A percentile compares a stretch with the other conserved stretches of the same genome.
Evolutionary conservation across 495 filamentous ascomycete species (phyloP).

Genomic region (Penicillium ochrochloron): DNA sequence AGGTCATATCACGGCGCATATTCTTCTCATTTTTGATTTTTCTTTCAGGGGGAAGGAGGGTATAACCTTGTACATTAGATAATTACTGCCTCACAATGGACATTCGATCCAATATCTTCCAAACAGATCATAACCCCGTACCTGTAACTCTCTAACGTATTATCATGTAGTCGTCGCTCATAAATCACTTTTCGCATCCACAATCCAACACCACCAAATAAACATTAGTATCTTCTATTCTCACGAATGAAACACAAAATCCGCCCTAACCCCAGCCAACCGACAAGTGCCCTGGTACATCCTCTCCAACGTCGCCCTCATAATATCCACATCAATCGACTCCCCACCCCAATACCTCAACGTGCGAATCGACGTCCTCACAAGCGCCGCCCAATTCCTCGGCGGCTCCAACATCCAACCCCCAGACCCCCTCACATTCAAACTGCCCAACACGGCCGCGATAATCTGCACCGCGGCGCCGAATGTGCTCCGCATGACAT

Average conservation of each 20-base stretch:
- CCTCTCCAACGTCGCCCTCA: slow-evolving; percentile 29
- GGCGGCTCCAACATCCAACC: slow-evolving; percentile 24
- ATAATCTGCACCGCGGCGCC: slow-evolving; percentile 29
- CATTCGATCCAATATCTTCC: slow-evolving; percentile 2
- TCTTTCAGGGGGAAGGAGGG: neutral
- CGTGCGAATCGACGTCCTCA: slow-evolving; percentile 29
- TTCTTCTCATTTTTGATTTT: neutral
- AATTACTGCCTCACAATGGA: slow-evolving; percentile 14
- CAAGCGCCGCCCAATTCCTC: slow-evolving; percentile 27
- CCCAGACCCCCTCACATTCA: slow-evolving; percentile 11
- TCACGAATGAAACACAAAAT: slow-evolving; percentile 15
- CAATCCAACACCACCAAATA: no score
- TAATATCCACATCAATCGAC: slow-evolving; percentile 32
- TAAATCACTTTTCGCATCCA: neutral
- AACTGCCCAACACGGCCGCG: slow-evolving; percentile 23
- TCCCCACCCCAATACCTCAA: slow-evolving; percentile 27
- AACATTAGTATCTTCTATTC: neutral
- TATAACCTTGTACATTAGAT: slow-evolving; percentile 15
- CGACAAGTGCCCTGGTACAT: slow-evolving; percentile 35
- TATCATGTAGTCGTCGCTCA: neutral
- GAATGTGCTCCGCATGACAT: slow-evolving; percentile 27
- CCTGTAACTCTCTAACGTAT: neutral
- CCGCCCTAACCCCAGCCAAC: slow-evolving; percentile 23
- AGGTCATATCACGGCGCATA: slow-evolving; percentile 24
- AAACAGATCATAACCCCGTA: neutral